These are phyloP conservation scores for Thielaviopsis euricoi DNA, from an alignment of 2,329 filamentous ascomycete genomes.

Conservation along the genomic window DNA sequence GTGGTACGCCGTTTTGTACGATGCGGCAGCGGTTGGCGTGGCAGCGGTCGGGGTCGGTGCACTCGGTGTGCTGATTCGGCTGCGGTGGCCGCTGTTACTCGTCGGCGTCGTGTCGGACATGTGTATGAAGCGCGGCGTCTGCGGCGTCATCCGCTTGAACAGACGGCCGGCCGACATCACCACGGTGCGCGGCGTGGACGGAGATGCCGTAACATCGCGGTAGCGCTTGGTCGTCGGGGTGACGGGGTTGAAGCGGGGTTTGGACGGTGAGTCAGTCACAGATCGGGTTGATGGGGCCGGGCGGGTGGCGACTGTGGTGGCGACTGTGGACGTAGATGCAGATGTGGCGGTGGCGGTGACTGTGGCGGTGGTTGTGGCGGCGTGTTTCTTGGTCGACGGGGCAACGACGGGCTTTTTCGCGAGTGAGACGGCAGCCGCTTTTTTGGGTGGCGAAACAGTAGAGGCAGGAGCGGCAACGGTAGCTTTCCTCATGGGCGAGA, in stretches of 20 bases:
- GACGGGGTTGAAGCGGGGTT: conserved; percentile 24
- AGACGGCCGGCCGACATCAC: conserved; percentile 62
- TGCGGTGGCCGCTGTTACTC: neutral
- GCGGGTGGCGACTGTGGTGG: neutral
- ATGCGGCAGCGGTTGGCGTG: no score
- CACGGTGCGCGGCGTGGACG: conserved; percentile 68
- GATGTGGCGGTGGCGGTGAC: neutral
- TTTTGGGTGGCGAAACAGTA: neutral
- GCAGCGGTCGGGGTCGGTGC: neutral
- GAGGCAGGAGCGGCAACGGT: neutral
- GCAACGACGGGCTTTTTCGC: conserved; percentile 2
- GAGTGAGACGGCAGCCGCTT: neutral
- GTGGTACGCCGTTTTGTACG: conserved; percentile 55
- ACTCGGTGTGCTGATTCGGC: neutral
- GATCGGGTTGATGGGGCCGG: neutral
- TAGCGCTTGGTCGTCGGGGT: conserved; percentile 63
- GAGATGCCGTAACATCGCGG: conserved; percentile 59
- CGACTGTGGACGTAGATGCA: neutral
- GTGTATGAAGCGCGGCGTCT: conserved; percentile 35
- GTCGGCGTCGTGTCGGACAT: neutral
- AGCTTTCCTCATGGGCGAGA: neutral
- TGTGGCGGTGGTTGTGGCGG: neutral
- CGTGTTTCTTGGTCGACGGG: neutral
- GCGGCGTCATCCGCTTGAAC: conserved; percentile 62
- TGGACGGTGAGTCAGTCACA: conserved; percentile 5